A percentile compares a stretch with the other conserved stretches of the same genome.
phyloP scores from a whole-genome alignment of 2,329 filamentous ascomycete species.

The Tympanopsis confertula region DNA sequence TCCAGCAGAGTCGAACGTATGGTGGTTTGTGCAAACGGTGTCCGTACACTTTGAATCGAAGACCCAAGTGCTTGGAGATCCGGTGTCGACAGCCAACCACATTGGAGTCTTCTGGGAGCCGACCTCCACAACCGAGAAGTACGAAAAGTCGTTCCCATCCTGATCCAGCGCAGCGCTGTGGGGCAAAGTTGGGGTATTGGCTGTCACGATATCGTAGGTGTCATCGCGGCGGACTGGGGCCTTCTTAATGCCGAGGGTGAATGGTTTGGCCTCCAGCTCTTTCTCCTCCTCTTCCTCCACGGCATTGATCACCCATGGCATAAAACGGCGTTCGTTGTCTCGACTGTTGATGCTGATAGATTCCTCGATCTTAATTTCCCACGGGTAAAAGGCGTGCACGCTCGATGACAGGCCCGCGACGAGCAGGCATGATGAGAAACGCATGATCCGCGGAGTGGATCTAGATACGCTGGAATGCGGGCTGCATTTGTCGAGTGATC shows the following conservation, averaged over 20 bases:
- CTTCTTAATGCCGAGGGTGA: neutral
- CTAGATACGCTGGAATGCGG: no score
- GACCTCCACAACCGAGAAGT: slow-evolving; percentile 10
- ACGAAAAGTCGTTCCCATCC: slow-evolving; percentile 8
- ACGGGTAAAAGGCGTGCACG: neutral
- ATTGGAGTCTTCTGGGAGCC: slow-evolving; percentile 10
- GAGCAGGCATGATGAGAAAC: neutral
- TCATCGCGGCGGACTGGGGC: neutral
- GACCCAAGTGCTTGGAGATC: slow-evolving; percentile 39
- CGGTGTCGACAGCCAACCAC: slow-evolving; percentile 11
- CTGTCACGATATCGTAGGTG: slow-evolving; percentile 4
- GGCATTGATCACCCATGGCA: neutral
- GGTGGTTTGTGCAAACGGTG: neutral
- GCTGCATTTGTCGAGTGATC: no score
- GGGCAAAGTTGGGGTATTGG: slow-evolving; percentile 4
- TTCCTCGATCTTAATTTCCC: neutral
- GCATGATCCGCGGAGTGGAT: neutral
- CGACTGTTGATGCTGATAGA: neutral
- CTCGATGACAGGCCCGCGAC: neutral
- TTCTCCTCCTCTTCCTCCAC: no score
- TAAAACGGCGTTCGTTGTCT: neutral
- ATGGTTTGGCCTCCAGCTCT: no score
- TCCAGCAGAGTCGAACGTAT: neutral
- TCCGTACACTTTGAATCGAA: slow-evolving; percentile 29
- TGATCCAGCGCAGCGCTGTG: slow-evolving; percentile 7